These are phyloP conservation scores for Crithidia mellificae DNA, from an alignment of 208 protist genomes.

Conservation along the genomic window DNA sequence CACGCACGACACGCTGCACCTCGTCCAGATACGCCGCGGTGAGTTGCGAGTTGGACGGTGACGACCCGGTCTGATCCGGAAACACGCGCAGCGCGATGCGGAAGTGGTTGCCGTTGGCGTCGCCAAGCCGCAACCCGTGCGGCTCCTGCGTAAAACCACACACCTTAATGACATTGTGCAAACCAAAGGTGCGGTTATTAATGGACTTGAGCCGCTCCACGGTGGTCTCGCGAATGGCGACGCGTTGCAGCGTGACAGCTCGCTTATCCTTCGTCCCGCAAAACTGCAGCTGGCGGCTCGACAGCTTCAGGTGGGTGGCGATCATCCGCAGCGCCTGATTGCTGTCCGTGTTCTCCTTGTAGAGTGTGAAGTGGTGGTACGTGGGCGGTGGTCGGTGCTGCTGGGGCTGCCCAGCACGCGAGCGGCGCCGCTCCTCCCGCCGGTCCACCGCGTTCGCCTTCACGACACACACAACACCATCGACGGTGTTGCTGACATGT, in stretches of 20 bases:
- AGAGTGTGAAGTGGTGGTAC: slow-evolving; percentile 92
- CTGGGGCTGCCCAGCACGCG: slow-evolving; percentile 8
- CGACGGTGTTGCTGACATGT: slow-evolving; percentile 73
- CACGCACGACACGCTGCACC: slow-evolving; percentile 34
- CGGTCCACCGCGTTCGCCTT: slow-evolving; percentile 63
- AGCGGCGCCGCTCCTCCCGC: slow-evolving; percentile 65
- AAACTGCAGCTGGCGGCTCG: slow-evolving; percentile 77
- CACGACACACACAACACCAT: slow-evolving; percentile 52
- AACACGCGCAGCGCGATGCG: slow-evolving; percentile 84
- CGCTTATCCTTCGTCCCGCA: slow-evolving; percentile 97
- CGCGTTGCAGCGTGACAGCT: slow-evolving; percentile 92
- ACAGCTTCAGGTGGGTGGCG: slow-evolving; percentile 59
- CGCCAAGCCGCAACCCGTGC: slow-evolving; percentile 79
- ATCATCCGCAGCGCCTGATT: slow-evolving; percentile 73
- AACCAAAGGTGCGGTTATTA: slow-evolving; percentile 62
- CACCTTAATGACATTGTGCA: slow-evolving; percentile 66
- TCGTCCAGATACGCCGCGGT: slow-evolving; percentile 20
- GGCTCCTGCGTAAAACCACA: slow-evolving; percentile 71
- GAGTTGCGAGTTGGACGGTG: not conserved
- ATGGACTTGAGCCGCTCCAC: slow-evolving; percentile 58
- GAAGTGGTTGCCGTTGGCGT: slow-evolving; percentile 92
- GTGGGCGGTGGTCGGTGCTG: slow-evolving; percentile 19
- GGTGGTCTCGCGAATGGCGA: slow-evolving; percentile 72
- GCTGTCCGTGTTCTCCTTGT: slow-evolving; percentile 95
- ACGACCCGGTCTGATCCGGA: slow-evolving; percentile 6